Percentiles rank a stretch among this genome's conserved stretches.
These are phyloP conservation scores for Lactarius quietus DNA, from an alignment of 768 basidiomycete species.

Conservation along the genomic window DNA sequence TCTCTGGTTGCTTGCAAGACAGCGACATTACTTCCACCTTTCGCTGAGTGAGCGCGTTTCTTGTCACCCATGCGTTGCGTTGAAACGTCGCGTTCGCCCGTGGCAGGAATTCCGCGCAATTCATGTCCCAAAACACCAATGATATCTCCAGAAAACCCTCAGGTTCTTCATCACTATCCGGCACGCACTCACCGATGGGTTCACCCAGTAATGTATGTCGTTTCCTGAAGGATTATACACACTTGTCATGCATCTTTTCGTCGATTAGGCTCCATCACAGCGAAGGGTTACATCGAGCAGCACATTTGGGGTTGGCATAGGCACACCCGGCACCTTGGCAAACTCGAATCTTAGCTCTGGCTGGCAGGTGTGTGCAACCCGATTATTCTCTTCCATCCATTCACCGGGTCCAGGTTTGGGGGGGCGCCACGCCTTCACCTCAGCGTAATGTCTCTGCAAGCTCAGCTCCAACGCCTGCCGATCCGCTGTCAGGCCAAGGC, in stretches of 20 bases:
- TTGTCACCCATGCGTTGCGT: not conserved
- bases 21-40: not conserved
- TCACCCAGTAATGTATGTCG: constrained; percentile 56
- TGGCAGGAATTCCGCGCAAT: constrained; percentile 17
- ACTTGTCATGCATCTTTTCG: constrained; percentile 16
- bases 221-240: not conserved
- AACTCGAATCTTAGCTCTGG: constrained; percentile 49
- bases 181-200: constrained; percentile 56
- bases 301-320: constrained; percentile 53
- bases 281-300: constrained; percentile 45
- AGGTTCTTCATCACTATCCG: constrained; percentile 63
- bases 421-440: constrained; percentile 44
- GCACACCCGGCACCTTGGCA: constrained; percentile 43
- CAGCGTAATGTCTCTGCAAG: constrained; percentile 61
- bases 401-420: constrained; percentile 52
- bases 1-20: constrained; percentile 6
- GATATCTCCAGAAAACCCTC: constrained; percentile 57
- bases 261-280: constrained; percentile 39
- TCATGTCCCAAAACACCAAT: constrained; percentile 34
- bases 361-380: constrained; percentile 55
- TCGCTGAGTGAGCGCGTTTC: constrained; percentile 6
- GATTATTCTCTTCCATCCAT: constrained; percentile 27
- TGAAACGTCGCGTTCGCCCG: constrained; percentile 11
- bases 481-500: constrained; percentile 42
- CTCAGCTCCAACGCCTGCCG: constrained; percentile 51